A percentile compares a stretch with the other conserved stretches of the same genome.
Conservation (phyloP, 1,284 basidiomycete species). For the Cutaneotrichosporon curvatum region DNA sequence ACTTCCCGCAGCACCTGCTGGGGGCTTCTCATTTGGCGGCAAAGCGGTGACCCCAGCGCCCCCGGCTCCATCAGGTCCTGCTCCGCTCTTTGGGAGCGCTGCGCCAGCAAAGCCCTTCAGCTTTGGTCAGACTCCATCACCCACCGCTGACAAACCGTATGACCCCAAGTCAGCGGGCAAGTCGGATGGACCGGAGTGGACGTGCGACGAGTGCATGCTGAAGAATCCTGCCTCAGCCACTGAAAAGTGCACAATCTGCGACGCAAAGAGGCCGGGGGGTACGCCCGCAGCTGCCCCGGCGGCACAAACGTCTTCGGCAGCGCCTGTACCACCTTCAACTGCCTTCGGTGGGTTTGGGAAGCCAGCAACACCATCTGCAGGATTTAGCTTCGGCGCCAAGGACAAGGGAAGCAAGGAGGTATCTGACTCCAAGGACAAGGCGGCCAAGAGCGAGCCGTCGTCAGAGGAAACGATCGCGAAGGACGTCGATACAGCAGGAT, state of each 20-base stretch:
- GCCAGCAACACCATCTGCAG: conserved; percentile 4
- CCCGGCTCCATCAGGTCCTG: no score
- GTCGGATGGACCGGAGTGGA: conserved; percentile 43
- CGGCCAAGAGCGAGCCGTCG: neutral
- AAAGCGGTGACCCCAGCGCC: no score
- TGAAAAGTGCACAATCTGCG: conserved; percentile 52
- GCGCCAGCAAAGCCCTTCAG: no score
- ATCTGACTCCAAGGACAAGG: neutral
- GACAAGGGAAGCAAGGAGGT: neutral
- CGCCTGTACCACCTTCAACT: conserved; percentile 1
- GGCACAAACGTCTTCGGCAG: neutral
- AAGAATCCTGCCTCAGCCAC: conserved; percentile 42
- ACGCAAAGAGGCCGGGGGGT: conserved; percentile 41
- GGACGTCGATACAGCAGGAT: neutral
- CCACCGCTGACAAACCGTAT: neutral
- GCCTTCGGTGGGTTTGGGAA: conserved; percentile 13
- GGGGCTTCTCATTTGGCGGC: conserved; percentile 10
- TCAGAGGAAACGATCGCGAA: neutral
- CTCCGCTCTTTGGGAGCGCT: no score
- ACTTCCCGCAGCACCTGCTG: conserved; percentile 6
- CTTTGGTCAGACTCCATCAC: neutral
- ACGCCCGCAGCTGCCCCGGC: conserved; percentile 4
- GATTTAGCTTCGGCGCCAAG: neutral
- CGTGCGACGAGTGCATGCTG: conserved; percentile 50
- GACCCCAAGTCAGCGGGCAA: no score